These are phyloP conservation scores for Tolypocladium guangdongense DNA, from an alignment of 2,329 filamentous ascomycete genomes.

Conservation along the genomic window DNA sequence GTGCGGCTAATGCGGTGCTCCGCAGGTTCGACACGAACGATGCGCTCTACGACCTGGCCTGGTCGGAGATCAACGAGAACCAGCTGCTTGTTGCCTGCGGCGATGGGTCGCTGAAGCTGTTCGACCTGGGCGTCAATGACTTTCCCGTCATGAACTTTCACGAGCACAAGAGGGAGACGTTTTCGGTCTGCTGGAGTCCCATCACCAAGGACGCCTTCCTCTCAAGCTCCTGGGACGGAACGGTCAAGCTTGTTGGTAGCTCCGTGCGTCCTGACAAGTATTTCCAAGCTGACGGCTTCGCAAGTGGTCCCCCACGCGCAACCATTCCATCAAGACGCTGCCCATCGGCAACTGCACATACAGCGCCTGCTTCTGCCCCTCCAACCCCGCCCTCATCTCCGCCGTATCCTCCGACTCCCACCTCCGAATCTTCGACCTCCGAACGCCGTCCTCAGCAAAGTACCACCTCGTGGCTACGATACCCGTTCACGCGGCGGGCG, in stretches of 20 bases:
- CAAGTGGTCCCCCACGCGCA: constrained; percentile 73
- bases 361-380: constrained; percentile 80
- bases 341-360: constrained; percentile 93
- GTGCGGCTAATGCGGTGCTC: constrained; percentile 1
- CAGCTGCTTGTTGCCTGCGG: constrained; percentile 83
- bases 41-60: constrained; percentile 85
- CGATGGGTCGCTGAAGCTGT: constrained; percentile 90
- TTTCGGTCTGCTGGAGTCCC: constrained; percentile 86
- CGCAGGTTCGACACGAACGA: constrained; percentile 90
- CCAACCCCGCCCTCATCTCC: constrained; percentile 74
- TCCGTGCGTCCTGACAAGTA: not conserved
- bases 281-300: not conserved
- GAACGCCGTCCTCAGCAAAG: constrained; percentile 72
- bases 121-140: constrained; percentile 68
- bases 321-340: constrained; percentile 68
- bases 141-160: constrained; percentile 89
- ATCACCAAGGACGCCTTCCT: constrained; percentile 84
- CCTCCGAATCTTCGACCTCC: constrained; percentile 82
- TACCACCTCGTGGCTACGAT: constrained; percentile 80
- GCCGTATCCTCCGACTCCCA: constrained; percentile 84
- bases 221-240: constrained; percentile 92
- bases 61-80: constrained; percentile 95
- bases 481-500: constrained; percentile 64
- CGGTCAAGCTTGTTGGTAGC: constrained; percentile 67
- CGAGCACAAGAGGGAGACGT: constrained; percentile 88